Conservation (phyloP, 176 grass and related monocot species). For the barley (Hordeum vulgare) region MorexV3_pseudomolecules_assembly NC_058523.1:427373395-427373894, state of each 20-base stretch:
- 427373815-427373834: conserved; percentile 38
- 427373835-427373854: conserved; percentile 17
- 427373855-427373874: conserved; percentile 37
- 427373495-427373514: not conserved
- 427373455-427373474: not conserved
- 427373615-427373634: conserved; percentile 30
- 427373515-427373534: not conserved
- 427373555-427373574: not conserved
- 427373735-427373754: not conserved
- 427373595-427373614: not conserved
- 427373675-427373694: not conserved
- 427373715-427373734: not conserved
- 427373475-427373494: not conserved
- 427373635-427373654: not conserved
- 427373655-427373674: conserved; percentile 1
- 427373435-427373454: not conserved
- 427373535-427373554: conserved; percentile 22
- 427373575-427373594: not conserved
- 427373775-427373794: conserved; percentile 53
- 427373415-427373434: not conserved
- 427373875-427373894: conserved; percentile 23
- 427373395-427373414: not conserved
- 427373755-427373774: conserved; percentile 42
- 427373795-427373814: conserved; percentile 25
- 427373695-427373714: not conserved